Evolutionary conservation across 768 basidiomycete genomes (phyloP), one percentile per base, ranked within the genome.

Genomic region (Jaapia argillacea): DNA sequence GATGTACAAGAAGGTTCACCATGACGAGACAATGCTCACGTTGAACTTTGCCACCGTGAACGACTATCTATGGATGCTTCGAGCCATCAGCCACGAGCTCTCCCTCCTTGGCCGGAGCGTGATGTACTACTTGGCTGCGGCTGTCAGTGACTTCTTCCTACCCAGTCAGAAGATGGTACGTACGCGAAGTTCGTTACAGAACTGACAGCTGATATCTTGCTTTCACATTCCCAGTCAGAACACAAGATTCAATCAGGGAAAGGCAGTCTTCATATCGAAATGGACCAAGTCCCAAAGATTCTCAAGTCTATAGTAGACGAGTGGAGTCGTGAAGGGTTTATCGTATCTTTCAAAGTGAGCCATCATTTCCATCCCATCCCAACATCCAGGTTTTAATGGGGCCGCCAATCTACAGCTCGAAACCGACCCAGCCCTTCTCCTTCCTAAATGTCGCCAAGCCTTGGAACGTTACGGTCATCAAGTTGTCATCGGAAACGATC

Each of bases 191-290:
- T 18, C 20, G 28, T 24, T 45, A 31, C n/a, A n/a, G n/a, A n/a
- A n/a, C n/a, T n/a, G n/a, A n/a, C n/a, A n/a, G n/a, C n/a, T 5
- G 21, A 36, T 16, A 18, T 14, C 24, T 41, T 37, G 40, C 36
- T n/a, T 48, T 27, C 24, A 6, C 24, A n/a, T 31, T 24, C 6
- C 0, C 54, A 96, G 94, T 85, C 90, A 1, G 91, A 90, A 63
- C 96, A 99, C 66, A 99, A 99, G 67, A 98, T 99, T 27, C 94
- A 98, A 56, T 96, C 92, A 1, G 88, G 89, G 23, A 92, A 94
- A 57, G 94, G 93, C 1, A 93, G 83, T 51, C 67, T 98, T 21
- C 76, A 79, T 37, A 86, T 98, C 44, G 93, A 98, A 61, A 99
- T 98, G 96, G 96, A 99, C 57, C 92, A 97, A 60, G 93, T 98